phyloP scores from a whole-genome alignment of 1,284 basidiomycete species.

The Cyathus olla region DNA sequence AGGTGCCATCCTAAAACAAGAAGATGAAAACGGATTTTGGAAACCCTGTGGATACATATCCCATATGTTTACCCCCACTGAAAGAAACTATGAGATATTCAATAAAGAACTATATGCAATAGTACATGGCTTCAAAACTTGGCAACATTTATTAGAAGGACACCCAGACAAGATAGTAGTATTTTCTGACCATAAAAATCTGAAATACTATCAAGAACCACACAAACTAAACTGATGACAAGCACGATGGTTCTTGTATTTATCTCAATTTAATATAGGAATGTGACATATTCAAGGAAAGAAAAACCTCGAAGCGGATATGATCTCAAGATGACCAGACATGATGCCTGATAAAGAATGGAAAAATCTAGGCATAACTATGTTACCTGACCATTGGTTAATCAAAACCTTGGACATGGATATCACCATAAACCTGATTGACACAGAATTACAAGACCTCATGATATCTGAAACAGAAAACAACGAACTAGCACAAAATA shows the following conservation, averaged over 20 bases:
- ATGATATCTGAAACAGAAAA: not conserved
- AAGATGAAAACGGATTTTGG: not conserved
- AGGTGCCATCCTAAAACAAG: not conserved
- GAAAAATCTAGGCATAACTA: not conserved
- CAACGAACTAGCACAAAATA: not conserved
- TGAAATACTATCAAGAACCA: not conserved
- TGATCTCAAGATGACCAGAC: not conserved
- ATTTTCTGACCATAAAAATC: constrained; percentile 7
- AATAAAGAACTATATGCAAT: constrained; percentile 14
- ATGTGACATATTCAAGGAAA: not conserved
- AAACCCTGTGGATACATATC: constrained; percentile 6
- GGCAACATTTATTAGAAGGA: constrained; percentile 10
- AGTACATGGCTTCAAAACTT: constrained; percentile 8
- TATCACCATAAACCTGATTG: not conserved
- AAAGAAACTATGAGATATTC: constrained; percentile 17
- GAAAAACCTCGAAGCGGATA: not conserved
- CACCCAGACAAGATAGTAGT: not conserved
- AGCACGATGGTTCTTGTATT: constrained; percentile 1
- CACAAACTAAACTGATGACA: constrained; percentile 1
- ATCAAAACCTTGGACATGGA: too few relatives aligned
- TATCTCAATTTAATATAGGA: not conserved
- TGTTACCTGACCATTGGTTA: not conserved
- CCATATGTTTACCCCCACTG: not conserved
- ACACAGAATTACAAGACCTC: not conserved
- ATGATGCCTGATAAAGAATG: not conserved